These are phyloP conservation scores for Botrytis medusae DNA, from an alignment of 2,329 filamentous ascomycete genomes.

Conservation along the genomic window DNA sequence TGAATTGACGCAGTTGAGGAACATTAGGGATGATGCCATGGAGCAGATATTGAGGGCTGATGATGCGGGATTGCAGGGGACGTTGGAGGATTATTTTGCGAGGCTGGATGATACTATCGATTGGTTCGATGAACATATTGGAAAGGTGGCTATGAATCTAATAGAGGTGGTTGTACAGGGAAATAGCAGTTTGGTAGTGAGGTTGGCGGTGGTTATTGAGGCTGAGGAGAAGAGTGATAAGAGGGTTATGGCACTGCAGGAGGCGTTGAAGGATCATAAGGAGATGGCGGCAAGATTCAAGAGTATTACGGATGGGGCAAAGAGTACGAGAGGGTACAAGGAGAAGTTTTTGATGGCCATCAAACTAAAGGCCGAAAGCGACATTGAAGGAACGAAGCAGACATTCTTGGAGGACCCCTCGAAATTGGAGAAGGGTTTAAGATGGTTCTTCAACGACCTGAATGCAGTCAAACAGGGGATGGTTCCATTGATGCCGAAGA, in stretches of 20 bases:
- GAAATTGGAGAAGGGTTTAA: slow-evolving; percentile 80
- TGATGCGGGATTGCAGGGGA: slow-evolving; percentile 73
- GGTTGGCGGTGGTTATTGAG: slow-evolving; percentile 87
- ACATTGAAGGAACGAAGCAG: slow-evolving; percentile 61
- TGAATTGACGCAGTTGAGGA: slow-evolving; percentile 84
- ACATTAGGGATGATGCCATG: slow-evolving; percentile 94
- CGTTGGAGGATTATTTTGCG: slow-evolving; percentile 86
- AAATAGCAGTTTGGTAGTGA: slow-evolving; percentile 85
- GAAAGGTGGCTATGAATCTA: slow-evolving; percentile 82
- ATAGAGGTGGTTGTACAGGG: slow-evolving; percentile 84
- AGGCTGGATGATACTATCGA: slow-evolving; percentile 83
- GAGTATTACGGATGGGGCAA: slow-evolving; percentile 90
- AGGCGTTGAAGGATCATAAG: slow-evolving; percentile 92
- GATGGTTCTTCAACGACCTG: slow-evolving; percentile 98
- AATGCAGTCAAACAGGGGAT: slow-evolving; percentile 94
- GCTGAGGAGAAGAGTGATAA: slow-evolving; percentile 96
- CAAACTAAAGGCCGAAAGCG: slow-evolving; percentile 58
- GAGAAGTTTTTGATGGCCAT: slow-evolving; percentile 83
- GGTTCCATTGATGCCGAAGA: slow-evolving; percentile 86
- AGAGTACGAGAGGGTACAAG: slow-evolving; percentile 92
- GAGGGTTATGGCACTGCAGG: slow-evolving; percentile 85
- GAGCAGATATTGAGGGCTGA: slow-evolving; percentile 84
- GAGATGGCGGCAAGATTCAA: slow-evolving; percentile 92
- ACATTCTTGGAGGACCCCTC: slow-evolving; percentile 82
- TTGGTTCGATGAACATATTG: slow-evolving; percentile 95